Evolutionary conservation across 2,329 filamentous ascomycete species (phyloP).

Genomic region (Venturia oleaginea): DNA sequence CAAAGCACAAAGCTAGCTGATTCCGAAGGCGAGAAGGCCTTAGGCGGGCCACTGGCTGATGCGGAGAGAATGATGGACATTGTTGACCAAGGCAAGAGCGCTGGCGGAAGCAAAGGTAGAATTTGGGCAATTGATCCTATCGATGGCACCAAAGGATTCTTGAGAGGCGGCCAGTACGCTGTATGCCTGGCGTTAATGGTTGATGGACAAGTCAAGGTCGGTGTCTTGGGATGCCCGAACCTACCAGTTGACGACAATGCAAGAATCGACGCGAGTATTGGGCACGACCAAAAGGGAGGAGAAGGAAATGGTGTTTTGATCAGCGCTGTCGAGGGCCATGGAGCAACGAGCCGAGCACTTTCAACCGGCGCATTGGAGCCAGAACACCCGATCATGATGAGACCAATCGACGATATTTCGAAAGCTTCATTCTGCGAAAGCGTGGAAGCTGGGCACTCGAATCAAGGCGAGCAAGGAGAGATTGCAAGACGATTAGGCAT

Average conservation of each 20-base stretch:
- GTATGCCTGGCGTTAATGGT: constrained; percentile 89
- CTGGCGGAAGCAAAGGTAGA: constrained; percentile 62
- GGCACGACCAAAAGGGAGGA: constrained; percentile 58
- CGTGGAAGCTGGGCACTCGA: constrained; percentile 86
- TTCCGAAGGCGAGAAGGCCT: constrained; percentile 51
- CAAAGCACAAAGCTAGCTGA: constrained; percentile 56
- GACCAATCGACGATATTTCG: constrained; percentile 60
- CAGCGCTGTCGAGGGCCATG: constrained; percentile 69
- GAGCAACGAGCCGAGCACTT: constrained; percentile 71
- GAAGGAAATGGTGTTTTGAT: constrained; percentile 78
- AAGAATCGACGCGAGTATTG: constrained; percentile 61
- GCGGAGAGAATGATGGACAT: constrained; percentile 55
- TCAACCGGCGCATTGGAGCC: constrained; percentile 42
- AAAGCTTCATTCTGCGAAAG: constrained; percentile 92
- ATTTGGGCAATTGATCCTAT: constrained; percentile 98
- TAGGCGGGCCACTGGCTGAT: constrained; percentile 60
- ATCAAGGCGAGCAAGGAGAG: constrained; percentile 75
- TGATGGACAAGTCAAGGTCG: constrained; percentile 87
- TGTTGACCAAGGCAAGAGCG: constrained; percentile 53
- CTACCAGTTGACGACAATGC: constrained; percentile 76
- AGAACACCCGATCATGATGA: constrained; percentile 67
- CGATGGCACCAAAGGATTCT: constrained; percentile 94
- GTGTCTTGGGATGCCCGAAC: constrained; percentile 92
- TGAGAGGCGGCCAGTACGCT: constrained; percentile 93
- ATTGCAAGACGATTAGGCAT: constrained; percentile 83